Percentiles rank a stretch among this genome's conserved stretches.
Conservation (phyloP, 140 eudicot species). For the Cichorium intybus region DNA sequence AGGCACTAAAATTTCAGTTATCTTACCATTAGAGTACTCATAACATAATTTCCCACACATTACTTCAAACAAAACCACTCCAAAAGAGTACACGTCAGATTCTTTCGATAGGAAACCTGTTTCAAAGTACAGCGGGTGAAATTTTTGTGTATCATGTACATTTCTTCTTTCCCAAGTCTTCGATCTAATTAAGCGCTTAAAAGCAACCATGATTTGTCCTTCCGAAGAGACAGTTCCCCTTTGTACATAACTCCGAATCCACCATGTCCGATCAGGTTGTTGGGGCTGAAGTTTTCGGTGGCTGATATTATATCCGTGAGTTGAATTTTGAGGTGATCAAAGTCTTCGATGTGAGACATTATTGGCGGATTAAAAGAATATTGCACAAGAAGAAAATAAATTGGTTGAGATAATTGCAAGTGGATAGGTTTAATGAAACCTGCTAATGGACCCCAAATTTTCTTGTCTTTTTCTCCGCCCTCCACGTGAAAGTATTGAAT, state of each 20-base stretch:
- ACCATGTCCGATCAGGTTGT: background rate
- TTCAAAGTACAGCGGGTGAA: background rate
- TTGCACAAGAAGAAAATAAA: too few relatives aligned
- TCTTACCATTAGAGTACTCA: background rate
- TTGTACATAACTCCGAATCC: background rate
- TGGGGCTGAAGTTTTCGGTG: background rate
- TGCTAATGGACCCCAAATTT: too few relatives aligned
- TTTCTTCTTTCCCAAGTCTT: background rate
- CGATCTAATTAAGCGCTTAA: background rate
- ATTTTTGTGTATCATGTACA: background rate
- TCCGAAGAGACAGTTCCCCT: background rate
- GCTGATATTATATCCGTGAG: background rate
- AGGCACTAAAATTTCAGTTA: background rate
- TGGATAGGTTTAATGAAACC: too few relatives aligned
- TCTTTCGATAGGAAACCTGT: background rate
- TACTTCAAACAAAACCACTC: slow-evolving; percentile 20
- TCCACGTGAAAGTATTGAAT: too few relatives aligned
- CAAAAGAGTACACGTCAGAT: slow-evolving; percentile 22
- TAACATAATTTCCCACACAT: slow-evolving; percentile 11
- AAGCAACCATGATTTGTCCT: background rate
- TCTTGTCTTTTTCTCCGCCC: too few relatives aligned
- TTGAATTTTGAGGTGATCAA: background rate
- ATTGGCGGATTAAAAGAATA: too few relatives aligned
- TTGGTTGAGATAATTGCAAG: too few relatives aligned
- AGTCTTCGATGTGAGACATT: background rate